Base-by-base conservation (phyloP, 805 yeast species). In the Jamesozyma spencerorum region DNA sequence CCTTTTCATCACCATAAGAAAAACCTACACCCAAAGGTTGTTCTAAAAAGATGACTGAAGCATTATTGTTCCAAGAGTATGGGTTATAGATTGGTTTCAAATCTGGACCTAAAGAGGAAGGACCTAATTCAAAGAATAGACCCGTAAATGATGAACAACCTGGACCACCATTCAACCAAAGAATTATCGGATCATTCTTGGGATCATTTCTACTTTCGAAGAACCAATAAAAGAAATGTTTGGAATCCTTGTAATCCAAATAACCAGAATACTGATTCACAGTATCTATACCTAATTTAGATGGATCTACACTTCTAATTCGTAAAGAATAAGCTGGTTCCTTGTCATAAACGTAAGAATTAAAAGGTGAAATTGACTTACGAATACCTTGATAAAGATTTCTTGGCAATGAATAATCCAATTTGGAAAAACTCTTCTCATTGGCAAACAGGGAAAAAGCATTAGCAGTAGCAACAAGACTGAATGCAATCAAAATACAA, bases 91-190 rank as follows among this genome's bases (percentile, higher is more conserved):
- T 72, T n/a, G 94, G 87, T 52, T 77, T 74, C 50, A 82, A 62
- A 41, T 75, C 71, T 28, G 74, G 62, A 45, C 75, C 78, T 44
- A 90, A 77, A 12, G 80, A 70, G 0, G 95, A 74, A 4, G 97
- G 95, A 19, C 97, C 97, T 55, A 87, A 72, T 62, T 90, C 97
- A 55, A 88, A 86, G 53, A 90, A 77, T 43, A 88, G 68, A 7
- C 97, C 97, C 27, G 94, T 85, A 57, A 86, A 65, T 1, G 95
- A 85, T 0, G 95, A 85, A 59, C 97, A 88, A 11, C 97, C 97
- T 29, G 97, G 97, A 4, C 97, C 96, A 48, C 97, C 97, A 58
- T 88, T 88, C 52, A 88, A 69, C 97, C 90, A 83, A 47, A 81
- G 63, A 41, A 90, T 72, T 18, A 87, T 72, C 2, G 97, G 97